A percentile compares a stretch with the other conserved stretches of the same genome.
Evolutionary conservation across 2,329 filamentous ascomycete genomes (phyloP).

Genomic region (Aulographum hederae): DNA sequence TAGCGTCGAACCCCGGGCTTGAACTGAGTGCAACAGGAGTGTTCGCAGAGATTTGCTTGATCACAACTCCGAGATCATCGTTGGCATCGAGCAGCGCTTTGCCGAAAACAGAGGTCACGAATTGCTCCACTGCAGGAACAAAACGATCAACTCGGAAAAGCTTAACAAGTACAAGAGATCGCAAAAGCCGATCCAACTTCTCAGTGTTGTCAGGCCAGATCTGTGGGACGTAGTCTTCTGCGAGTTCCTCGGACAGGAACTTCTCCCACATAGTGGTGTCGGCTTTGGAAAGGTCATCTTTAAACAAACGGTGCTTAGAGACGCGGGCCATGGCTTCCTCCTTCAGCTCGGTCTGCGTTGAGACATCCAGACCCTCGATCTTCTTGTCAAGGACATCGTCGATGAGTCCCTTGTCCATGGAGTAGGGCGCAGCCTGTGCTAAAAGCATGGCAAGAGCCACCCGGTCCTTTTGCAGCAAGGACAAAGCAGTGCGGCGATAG

Average conservation of each 20-base stretch:
- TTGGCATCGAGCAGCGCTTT: slow-evolving; percentile 63
- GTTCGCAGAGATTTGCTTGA: slow-evolving; percentile 65
- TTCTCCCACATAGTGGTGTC: slow-evolving; percentile 51
- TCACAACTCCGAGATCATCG: slow-evolving; percentile 71
- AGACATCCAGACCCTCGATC: slow-evolving; percentile 61
- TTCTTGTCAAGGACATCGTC: slow-evolving; percentile 70
- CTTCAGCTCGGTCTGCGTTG: slow-evolving; percentile 42
- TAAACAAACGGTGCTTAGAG: slow-evolving; percentile 53
- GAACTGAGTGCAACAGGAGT: slow-evolving; percentile 85
- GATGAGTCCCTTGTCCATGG: slow-evolving; percentile 81
- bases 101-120: slow-evolving; percentile 74
- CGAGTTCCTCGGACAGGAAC: slow-evolving; percentile 73
- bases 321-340: slow-evolving; percentile 53
- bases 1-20: slow-evolving; percentile 91
- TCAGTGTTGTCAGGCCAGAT: slow-evolving; percentile 50
- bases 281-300: slow-evolving; percentile 47
- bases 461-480: slow-evolving; percentile 81
- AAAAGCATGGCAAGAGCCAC: slow-evolving; percentile 90
- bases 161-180: slow-evolving; percentile 80
- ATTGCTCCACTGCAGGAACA: slow-evolving; percentile 80
- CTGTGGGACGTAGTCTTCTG: slow-evolving; percentile 64
- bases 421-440: slow-evolving; percentile 86
- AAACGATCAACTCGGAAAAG: slow-evolving; percentile 91
- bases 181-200: slow-evolving; percentile 56
- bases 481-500: slow-evolving; percentile 84